Evolutionary conservation across 2,329 filamentous ascomycete genomes (phyloP), one percentile per base, ranked within the genome.

Genomic region (Hymenotorrendiella dingleyae): DNA sequence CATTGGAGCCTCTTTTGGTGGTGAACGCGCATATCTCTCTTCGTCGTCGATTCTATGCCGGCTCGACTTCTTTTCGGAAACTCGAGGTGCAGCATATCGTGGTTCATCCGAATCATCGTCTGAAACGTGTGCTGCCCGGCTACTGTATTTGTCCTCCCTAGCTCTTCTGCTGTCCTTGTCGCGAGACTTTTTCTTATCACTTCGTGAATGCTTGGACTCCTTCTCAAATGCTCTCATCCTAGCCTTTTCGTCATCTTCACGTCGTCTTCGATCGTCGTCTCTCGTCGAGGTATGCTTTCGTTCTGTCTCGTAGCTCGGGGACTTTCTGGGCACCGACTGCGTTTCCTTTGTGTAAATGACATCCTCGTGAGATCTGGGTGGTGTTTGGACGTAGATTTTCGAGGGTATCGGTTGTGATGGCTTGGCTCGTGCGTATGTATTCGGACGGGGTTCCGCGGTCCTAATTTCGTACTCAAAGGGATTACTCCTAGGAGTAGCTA

Each of bases 381-480:
- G 37, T 1, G 52, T 43, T 29, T 54, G 49, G 4, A 50, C 41
- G 45, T 58, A 60, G 14, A 62, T 62, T 52, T 58, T 63, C n/a
- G n/a, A n/a, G 28, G 57, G 39, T 8, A 44, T 42, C 62, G 55
- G 19, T 37, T 48, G 68, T 61, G 52, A 52, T 58, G 33, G 57
- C 10, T 67, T 60, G 1, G 64, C 51, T 43, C 64, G 57, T n/a
- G 57, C 40, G 48, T 69, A 69, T 9, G 62, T 62, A 48, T 54
- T 62, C n/a, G 67, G 60, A 40, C 68, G 63, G 29, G 71, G 72
- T 42, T 78, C 73, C 11, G 72, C 68, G 3, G 71, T 40, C 48
- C 68, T 67, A 32, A 79, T 64, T 34, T 62, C 54, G 40, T 53
- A 59, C 35, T 78, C 69, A 56, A 69, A 64, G 40, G 64, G 55